Evolutionary conservation across 768 basidiomycete species (phyloP), one percentile per base, ranked within the genome.

Genomic region (Tricholomella constricta): DNA sequence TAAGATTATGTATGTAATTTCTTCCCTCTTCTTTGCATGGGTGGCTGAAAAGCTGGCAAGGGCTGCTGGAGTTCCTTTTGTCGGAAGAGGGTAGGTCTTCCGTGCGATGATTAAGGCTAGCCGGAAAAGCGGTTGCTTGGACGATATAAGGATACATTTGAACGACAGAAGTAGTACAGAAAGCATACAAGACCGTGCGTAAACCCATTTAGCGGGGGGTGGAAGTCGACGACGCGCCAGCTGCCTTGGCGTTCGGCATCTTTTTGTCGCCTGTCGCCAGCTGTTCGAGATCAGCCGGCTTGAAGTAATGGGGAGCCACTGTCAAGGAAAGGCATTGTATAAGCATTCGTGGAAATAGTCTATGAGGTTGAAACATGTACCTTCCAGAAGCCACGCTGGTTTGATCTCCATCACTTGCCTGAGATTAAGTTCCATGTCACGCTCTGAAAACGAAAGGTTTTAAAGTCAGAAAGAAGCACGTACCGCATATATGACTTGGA

Each of bases 361-460:
- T 9, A 12, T 31, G 23, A 67, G 19, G 14, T 22, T 27, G 32
- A 10, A 19, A 36, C 17, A 74, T 84, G 50, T 50, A 87, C 91
- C 89, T 80, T 98, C 96, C 37, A 97, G 69, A 27, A 98, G 69
- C 97, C 97, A 98, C 22, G 84, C 67, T 4, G 96, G 91, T 67
- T 98, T 98, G 66, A 98, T 98, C 63, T 98, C 97, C 94, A 98
- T 98, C 34, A 94, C 81, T 78, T 98, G 95, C 56, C 91, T 88
- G 58, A 34, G 36, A 53, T 31, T 40, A 11, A 22, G 38, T 51
- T 17, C 6, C 45, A 14, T 23, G 38, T 19, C 22, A 34, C 48
- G n/a, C n/a, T n/a, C 32, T 32, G 10, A 45, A 19, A 17, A 31
- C 40, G 22, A 32, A 17, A 27, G 12, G 9, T 9, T 27, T 11